These are phyloP conservation scores for Trametes cinnabarina DNA, from an alignment of 768 basidiomycete species.

Conservation along the genomic window DNA sequence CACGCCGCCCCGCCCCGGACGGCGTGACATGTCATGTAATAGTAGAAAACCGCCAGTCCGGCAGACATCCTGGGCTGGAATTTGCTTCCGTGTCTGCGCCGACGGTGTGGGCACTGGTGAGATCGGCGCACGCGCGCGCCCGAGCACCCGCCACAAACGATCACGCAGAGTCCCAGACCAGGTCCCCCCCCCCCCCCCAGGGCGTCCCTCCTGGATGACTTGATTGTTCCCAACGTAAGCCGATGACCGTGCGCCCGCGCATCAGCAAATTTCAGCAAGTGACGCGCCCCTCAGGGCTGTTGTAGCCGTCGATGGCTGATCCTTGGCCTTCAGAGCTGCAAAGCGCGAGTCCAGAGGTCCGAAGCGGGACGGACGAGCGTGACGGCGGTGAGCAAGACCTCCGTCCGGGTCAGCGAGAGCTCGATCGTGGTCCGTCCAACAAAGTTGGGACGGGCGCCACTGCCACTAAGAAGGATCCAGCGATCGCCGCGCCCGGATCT, in stretches of 20 bases:
- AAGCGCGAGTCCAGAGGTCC: too few species aligned
- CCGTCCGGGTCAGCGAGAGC: neutral
- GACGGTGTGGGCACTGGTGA: neutral
- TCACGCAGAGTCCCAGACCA: neutral
- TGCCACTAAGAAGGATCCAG: constrained; percentile 9
- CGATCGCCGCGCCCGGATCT: constrained; percentile 11
- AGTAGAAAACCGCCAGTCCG: too few species aligned
- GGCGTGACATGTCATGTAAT: too few species aligned
- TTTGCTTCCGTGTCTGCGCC: constrained; percentile 7
- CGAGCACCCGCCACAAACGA: neutral
- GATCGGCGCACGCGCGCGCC: neutral
- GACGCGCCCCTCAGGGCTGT: too few species aligned
- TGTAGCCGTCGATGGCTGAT: too few species aligned
- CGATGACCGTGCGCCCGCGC: neutral
- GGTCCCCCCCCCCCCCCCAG: neutral
- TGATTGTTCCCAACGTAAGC: neutral
- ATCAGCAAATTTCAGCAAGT: neutral
- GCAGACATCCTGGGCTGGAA: neutral
- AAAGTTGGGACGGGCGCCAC: constrained; percentile 8
- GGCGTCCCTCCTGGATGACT: neutral
- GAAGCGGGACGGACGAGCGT: too few species aligned
- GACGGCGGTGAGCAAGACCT: neutral
- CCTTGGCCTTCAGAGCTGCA: too few species aligned
- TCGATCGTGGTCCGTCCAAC: constrained; percentile 15
- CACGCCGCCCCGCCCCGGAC: neutral